A percentile compares a stretch with the other conserved stretches of the same genome.
These are phyloP conservation scores for Fraxinus paxiana DNA, from an alignment of 305 asterid genomes.

Conservation along the genomic window DNA sequence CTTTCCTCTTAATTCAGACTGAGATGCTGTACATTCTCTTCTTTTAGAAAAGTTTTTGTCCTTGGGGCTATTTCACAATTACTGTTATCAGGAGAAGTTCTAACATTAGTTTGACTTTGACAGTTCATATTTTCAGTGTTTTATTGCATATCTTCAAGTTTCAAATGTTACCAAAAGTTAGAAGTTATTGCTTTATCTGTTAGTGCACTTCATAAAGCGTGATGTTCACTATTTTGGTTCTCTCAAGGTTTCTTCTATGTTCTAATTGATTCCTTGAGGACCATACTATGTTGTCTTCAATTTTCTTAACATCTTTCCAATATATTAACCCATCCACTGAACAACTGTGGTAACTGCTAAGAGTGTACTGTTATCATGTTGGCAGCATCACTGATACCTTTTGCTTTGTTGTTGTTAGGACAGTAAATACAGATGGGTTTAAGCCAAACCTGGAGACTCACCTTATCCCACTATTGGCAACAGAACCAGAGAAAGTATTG, in stretches of 20 bases:
- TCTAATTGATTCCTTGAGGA: not conserved
- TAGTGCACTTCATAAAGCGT: not conserved
- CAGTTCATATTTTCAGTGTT: not conserved
- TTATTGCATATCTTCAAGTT: not conserved
- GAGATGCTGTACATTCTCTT: not conserved
- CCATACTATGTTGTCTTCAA: not conserved
- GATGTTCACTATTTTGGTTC: slow-evolving; percentile 1
- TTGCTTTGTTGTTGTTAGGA: slow-evolving; percentile 51
- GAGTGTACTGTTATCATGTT: slow-evolving; percentile 18
- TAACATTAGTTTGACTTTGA: not conserved
- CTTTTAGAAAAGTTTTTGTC: not conserved
- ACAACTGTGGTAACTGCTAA: not conserved
- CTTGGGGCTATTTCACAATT: not conserved
- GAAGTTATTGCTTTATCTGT: not conserved
- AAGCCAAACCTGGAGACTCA: slow-evolving; percentile 96
- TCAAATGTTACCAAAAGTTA: not conserved
- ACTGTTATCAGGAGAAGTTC: not conserved
- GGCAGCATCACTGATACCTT: slow-evolving; percentile 18
- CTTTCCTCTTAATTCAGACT: not conserved
- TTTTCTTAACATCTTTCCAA: slow-evolving; percentile 2
- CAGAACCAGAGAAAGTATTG: slow-evolving; percentile 49
- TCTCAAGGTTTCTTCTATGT: slow-evolving; percentile 8
- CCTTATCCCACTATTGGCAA: slow-evolving; percentile 76
- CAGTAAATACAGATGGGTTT: slow-evolving; percentile 90
- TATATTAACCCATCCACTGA: slow-evolving; percentile 9